Base-by-base conservation (phyloP, 2,329 filamentous ascomycete genomes). In the Nigrospora sphaerica region DNA sequence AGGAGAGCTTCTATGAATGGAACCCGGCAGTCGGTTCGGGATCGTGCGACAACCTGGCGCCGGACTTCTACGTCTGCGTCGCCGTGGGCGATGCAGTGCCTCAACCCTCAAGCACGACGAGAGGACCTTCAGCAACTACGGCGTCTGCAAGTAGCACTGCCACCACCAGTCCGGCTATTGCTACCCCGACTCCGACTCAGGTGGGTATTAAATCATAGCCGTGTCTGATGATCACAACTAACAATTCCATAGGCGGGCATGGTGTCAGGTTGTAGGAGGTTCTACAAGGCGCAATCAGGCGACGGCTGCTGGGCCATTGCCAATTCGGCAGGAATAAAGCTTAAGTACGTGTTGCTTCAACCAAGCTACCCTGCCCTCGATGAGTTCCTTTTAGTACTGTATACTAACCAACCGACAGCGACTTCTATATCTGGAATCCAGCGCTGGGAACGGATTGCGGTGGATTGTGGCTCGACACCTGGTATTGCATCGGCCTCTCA, bases 1-100 rank as follows among this genome's bases (percentile, higher is more conserved):
- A 49, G 6, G 32, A 34, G 13, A 39, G 46, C n/a, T 44, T 56
- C 12, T 52, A 54, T 19, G 18, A 41, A 19, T 56, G 51, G 50
- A 55, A 54, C 40, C 41, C 49, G 14, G 49, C 42, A 12, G 14
- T 44, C 19, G 32, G 34, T 11, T 38, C 36, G 13, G 35, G 36
- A 13, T 14, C 32, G 3, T 44, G 42, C 32, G 28, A 28, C 19
- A 46, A 46, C 4, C 46, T 52, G 6, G 47, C 23, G 43, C 34
- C 41, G n/a, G 19, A 45, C 28, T 19, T 45, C 3, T 45, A 39
- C 28, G 43, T 45, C 18, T 48, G 46, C 19, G 36, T 48, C 19
- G 42, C 13, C 13, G 13, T n/a, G 1, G 39, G 39, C 6, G 39
- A n/a, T n/a, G 13, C 14, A 17, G 18, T 10, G 10, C 13, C 11